Conservation (phyloP, 257 asterid genomes). For the Ilex asprella region DNA sequence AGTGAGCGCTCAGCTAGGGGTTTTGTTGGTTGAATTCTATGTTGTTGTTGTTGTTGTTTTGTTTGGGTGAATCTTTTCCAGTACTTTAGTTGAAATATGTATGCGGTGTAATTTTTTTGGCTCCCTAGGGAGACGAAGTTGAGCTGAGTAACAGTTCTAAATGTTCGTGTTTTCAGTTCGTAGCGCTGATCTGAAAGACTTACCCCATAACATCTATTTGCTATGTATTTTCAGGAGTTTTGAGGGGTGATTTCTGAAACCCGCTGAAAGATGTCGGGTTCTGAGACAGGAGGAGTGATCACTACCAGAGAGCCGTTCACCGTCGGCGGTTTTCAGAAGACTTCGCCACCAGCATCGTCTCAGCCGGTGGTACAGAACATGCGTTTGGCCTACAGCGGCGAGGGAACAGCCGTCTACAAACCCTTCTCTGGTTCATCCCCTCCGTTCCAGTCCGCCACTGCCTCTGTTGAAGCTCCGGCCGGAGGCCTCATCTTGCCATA, state of each 20-base stretch:
- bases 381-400: slow-evolving; percentile 26
- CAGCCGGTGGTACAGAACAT: slow-evolving; percentile 25
- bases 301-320: slow-evolving; percentile 25
- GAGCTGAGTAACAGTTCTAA: background rate
- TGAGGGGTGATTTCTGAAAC: slow-evolving; percentile 15
- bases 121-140: no score
- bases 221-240: background rate
- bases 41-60: no score
- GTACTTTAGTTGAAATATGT: no score
- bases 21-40: no score
- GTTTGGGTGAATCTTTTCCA: no score
- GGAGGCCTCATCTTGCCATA: slow-evolving; percentile 7
- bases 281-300: slow-evolving; percentile 19
- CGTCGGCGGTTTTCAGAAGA: slow-evolving; percentile 1
- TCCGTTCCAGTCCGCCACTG: slow-evolving; percentile 14
- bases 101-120: no score
- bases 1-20: background rate
- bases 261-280: slow-evolving; percentile 25
- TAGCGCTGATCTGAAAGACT: no score
- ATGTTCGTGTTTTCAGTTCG: background rate
- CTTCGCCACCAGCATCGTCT: slow-evolving; percentile 17
- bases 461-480: background rate
- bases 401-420: slow-evolving; percentile 10
- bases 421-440: slow-evolving; percentile 20
- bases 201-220: no score